A percentile compares a stretch with the other conserved stretches of the same genome.
Conservation (phyloP, 257 asterid species). For the Plantago elongata region DNA sequence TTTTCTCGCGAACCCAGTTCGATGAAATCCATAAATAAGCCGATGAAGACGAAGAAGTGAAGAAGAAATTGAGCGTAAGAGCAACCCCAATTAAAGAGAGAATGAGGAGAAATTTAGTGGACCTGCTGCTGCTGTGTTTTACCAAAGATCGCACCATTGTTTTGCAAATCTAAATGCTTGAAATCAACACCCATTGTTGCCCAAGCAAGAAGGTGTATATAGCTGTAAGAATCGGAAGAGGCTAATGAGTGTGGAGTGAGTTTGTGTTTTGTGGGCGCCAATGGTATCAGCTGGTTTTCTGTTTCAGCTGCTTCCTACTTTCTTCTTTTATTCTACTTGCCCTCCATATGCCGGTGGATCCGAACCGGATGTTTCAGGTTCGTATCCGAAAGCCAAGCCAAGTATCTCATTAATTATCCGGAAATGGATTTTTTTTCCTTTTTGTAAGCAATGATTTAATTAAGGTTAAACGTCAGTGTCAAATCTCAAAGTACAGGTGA, state of each 20-base stretch:
- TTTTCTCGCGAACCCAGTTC: conserved; percentile 27
- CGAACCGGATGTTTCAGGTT: no score
- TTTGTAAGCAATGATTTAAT: no score
- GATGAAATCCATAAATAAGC: conserved; percentile 33
- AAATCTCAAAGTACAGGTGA: no score
- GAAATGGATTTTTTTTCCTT: no score
- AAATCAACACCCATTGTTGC: conserved; percentile 19
- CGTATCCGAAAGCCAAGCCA: no score
- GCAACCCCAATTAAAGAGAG: conserved; percentile 40
- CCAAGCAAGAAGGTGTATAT: neutral
- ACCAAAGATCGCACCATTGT: conserved; percentile 34
- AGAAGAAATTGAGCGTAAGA: conserved; percentile 37
- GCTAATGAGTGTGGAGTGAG: conserved; percentile 2
- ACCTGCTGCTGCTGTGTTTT: conserved; percentile 37
- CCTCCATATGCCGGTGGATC: no score
- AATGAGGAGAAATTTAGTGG: conserved; percentile 36
- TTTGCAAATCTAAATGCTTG: neutral
- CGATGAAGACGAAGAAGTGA: conserved; percentile 42
- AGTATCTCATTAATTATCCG: no score
- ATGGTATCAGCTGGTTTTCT: conserved; percentile 35
- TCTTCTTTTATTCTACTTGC: neutral
- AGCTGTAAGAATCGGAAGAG: neutral
- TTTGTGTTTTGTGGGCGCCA: conserved; percentile 37
- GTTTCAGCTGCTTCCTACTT: neutral
- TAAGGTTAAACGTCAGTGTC: no score